Percentiles rank a stretch among this genome's conserved stretches.
Conservation (phyloP, 2,329 filamentous ascomycete genomes). For the Colletotrichum tropicale region DNA sequence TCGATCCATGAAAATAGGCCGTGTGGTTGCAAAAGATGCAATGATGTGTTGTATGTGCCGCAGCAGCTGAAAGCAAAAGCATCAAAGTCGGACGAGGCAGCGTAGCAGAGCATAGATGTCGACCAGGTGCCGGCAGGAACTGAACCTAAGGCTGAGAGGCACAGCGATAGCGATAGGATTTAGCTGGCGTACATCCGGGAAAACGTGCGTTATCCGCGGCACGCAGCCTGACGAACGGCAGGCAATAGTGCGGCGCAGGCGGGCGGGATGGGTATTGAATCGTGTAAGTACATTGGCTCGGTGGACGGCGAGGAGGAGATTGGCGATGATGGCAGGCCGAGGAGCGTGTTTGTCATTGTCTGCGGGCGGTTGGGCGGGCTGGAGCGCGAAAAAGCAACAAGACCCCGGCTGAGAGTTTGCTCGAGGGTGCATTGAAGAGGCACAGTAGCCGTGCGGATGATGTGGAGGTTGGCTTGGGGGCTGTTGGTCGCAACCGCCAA, state of each 20-base stretch:
- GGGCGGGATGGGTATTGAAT: slow-evolving; percentile 15
- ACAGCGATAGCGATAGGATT: not conserved
- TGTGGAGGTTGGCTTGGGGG: not conserved
- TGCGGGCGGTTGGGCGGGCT: not conserved
- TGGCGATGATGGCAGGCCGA: not conserved
- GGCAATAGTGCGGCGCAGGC: slow-evolving; percentile 8
- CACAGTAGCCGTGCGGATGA: not conserved
- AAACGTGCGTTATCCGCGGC: slow-evolving; percentile 3
- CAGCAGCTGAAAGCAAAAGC: not conserved
- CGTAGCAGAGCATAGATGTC: not conserved
- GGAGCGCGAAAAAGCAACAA: not conserved
- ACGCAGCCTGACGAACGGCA: not conserved
- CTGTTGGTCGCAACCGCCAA: not conserved
- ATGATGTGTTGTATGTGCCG: not conserved
- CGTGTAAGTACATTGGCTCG: slow-evolving; percentile 6
- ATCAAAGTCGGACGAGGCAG: not conserved
- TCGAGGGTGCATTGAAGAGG: not conserved
- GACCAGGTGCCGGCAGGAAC: not conserved
- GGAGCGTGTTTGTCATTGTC: not conserved
- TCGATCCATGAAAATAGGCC: not conserved
- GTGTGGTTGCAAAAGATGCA: not conserved
- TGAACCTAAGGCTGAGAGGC: not conserved
- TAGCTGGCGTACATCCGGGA: not conserved
- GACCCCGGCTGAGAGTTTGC: not conserved
- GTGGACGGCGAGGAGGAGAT: not conserved